Percentiles rank a stretch among this genome's conserved stretches.
Conservation (phyloP, 208 protist genomes). For the Leishmania mexicana region DNA sequence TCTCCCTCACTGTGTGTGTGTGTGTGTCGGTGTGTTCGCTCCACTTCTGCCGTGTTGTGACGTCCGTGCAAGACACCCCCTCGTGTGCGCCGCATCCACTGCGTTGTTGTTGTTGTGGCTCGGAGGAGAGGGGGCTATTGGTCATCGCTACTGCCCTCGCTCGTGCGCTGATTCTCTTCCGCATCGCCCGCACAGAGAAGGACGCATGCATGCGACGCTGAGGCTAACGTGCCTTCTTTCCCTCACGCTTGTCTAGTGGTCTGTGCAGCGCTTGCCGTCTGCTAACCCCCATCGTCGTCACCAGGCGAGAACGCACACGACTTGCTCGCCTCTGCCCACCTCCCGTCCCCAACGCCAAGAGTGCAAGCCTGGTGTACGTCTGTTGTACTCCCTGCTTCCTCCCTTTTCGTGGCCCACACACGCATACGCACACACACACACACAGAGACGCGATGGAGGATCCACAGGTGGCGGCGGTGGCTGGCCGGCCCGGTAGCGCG, state of each 20-base stretch:
- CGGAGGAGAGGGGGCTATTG: not conserved
- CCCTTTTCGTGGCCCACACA: not conserved
- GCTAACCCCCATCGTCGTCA: too few species aligned
- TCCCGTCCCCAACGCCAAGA: too few species aligned
- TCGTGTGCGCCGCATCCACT: not conserved
- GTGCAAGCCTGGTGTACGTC: not conserved
- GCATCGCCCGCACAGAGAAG: not conserved
- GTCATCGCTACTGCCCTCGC: not conserved
- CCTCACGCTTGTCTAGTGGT: not conserved
- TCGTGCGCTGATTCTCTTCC: not conserved
- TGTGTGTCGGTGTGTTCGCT: too few species aligned
- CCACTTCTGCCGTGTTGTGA: not conserved
- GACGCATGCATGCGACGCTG: too few species aligned
- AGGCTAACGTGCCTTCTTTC: not conserved
- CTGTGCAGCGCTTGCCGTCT: not conserved
- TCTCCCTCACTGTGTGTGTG: not conserved
- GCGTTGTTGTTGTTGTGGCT: not conserved
- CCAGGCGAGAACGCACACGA: too few species aligned
- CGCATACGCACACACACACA: not conserved
- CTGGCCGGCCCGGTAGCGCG: not conserved
- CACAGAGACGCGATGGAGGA: slow-evolving; percentile 13
- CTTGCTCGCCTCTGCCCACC: too few species aligned
- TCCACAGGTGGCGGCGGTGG: not conserved
- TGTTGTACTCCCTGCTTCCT: not conserved
- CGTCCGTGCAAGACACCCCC: not conserved